Evolutionary conservation across 306 rosid genomes (phyloP).

Genomic region (Trifolium pratense): DNA sequence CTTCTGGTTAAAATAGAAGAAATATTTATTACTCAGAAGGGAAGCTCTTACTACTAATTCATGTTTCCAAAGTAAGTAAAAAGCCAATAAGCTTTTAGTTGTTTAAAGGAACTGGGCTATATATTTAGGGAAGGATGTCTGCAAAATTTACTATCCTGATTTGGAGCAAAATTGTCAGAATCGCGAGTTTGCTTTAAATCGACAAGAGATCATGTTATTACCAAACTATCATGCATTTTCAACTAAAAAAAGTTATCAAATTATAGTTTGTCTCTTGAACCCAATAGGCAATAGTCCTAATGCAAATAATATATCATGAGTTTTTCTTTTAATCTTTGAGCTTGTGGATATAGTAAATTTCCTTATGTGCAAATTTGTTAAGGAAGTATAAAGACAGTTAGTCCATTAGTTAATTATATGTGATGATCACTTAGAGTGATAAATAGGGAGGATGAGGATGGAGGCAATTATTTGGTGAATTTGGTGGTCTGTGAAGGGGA

Average conservation of each 20-base stretch:
- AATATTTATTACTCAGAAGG: background rate
- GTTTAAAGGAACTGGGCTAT: no score
- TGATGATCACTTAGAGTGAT: background rate
- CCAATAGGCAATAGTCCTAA: background rate
- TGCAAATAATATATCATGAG: background rate
- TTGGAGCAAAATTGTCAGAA: no score
- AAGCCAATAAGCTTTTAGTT: no score
- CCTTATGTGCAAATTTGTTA: background rate
- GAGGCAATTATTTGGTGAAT: background rate
- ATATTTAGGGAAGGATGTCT: no score
- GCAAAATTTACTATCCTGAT: no score
- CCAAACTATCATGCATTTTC: background rate
- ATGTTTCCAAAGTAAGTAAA: no score
- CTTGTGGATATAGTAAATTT: background rate
- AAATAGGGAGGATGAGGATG: background rate
- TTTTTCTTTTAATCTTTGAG: background rate
- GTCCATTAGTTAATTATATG: background rate
- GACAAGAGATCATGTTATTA: no score
- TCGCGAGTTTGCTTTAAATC: no score
- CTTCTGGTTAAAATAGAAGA: background rate
- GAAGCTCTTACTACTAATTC: conserved; percentile 4
- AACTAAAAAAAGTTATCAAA: background rate
- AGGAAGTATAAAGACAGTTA: background rate
- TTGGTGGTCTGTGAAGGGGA: background rate
- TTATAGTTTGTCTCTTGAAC: background rate